Evolutionary conservation across 2,329 filamentous ascomycete genomes (phyloP).

Genomic region (Botrytis squamosa): DNA sequence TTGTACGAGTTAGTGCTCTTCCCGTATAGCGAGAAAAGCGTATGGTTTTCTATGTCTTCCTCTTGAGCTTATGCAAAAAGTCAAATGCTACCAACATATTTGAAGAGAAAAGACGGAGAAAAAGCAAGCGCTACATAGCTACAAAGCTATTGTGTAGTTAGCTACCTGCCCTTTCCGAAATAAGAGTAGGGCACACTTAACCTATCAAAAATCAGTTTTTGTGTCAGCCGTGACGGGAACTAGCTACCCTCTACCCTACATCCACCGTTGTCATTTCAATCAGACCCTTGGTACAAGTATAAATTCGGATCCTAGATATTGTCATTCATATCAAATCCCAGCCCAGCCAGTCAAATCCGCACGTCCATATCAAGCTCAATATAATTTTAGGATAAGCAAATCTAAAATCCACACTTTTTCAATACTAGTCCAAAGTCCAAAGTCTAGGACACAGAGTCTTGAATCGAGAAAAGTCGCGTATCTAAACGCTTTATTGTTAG

Average conservation of each 20-base stretch:
- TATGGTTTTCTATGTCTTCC: neutral
- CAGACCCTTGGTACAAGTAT: neutral
- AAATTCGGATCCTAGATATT: neutral
- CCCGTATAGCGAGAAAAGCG: neutral
- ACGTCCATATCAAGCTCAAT: neutral
- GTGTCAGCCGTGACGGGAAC: slow-evolving; percentile 2
- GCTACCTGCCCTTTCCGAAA: neutral
- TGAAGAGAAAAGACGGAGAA: neutral
- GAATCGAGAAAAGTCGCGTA: neutral
- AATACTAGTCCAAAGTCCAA: neutral
- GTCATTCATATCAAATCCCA: neutral
- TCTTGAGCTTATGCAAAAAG: too few species aligned
- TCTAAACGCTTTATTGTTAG: neutral
- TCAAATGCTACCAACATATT: neutral
- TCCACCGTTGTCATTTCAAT: neutral
- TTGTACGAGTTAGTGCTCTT: neutral
- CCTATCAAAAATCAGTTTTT: neutral
- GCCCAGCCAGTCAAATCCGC: neutral
- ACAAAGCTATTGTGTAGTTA: neutral
- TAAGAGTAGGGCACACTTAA: neutral
- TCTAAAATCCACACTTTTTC: neutral
- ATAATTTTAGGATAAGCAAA: neutral
- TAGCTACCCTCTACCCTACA: neutral
- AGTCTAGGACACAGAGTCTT: neutral
- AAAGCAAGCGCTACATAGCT: neutral